Evolutionary conservation across 257 asterid genomes (phyloP).

Genomic region (Fraxinus cuspidata): DNA sequence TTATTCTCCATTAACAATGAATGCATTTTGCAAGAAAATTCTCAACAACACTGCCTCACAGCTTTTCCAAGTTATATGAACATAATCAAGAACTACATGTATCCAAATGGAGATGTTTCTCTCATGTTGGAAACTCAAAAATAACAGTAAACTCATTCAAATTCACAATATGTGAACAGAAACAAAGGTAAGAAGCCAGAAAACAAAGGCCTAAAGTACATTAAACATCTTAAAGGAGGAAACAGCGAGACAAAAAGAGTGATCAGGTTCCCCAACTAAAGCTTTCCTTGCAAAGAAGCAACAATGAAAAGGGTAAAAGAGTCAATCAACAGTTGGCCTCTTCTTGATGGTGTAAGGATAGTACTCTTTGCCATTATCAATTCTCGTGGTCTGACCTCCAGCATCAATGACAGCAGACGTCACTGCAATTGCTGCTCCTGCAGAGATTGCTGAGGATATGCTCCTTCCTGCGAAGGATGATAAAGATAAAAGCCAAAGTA

Average conservation of each 20-base stretch:
- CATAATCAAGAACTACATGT: conserved; percentile 6
- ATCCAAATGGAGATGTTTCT: conserved; percentile 19
- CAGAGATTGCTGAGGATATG: conserved; percentile 69
- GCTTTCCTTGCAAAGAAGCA: conserved; percentile 24
- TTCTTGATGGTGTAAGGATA: conserved; percentile 79
- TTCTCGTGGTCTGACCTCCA: conserved; percentile 73
- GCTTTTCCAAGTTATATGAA: background rate
- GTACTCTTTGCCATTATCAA: conserved; percentile 76
- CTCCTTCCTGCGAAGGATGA: conserved; percentile 67
- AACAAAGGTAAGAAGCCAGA: conserved; percentile 20
- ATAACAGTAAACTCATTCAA: conserved; percentile 25
- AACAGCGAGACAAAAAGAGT: too few relatives aligned
- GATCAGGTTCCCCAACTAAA: background rate
- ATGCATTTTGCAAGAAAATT: background rate
- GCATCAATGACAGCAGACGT: conserved; percentile 67
- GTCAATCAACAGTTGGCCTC: conserved; percentile 43
- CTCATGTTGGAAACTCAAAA: conserved; percentile 14
- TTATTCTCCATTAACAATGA: background rate
- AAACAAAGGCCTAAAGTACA: conserved; percentile 31
- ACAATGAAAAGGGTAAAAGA: too few relatives aligned
- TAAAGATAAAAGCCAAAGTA: conserved; percentile 7
- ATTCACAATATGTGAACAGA: conserved; percentile 23
- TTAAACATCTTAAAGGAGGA: background rate
- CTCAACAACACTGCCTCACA: background rate
- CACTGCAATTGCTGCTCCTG: conserved; percentile 81